phyloP scores from a whole-genome alignment of 768 basidiomycete species.

The Agaricus blazei region DNA sequence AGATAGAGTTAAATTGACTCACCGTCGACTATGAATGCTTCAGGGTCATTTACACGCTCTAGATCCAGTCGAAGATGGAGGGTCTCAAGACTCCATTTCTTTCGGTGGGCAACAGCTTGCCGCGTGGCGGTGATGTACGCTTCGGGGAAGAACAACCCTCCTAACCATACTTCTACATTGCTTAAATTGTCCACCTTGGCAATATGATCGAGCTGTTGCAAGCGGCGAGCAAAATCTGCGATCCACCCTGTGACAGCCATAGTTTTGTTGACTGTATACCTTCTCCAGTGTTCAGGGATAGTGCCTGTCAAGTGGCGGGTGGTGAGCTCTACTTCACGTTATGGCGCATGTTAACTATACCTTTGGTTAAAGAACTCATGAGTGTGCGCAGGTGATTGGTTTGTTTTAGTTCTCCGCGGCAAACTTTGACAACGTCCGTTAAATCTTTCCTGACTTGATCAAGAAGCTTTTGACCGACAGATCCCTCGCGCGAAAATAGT shows the following conservation, averaged over 20 bases:
- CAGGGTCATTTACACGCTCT: constrained; percentile 71
- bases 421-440: constrained; percentile 74
- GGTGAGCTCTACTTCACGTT: background rate
- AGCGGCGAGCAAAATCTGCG: constrained; percentile 69
- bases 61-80: constrained; percentile 76
- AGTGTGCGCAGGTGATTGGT: constrained; percentile 93
- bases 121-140: constrained; percentile 95
- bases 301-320: constrained; percentile 47
- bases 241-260: constrained; percentile 88
- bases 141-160: constrained; percentile 93
- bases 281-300: constrained; percentile 83
- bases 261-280: constrained; percentile 80
- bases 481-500: constrained; percentile 84
- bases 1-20: constrained; percentile 20
- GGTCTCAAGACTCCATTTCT: constrained; percentile 91
- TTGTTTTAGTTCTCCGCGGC: constrained; percentile 85
- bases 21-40: constrained; percentile 88
- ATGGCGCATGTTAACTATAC: constrained; percentile 29
- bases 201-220: constrained; percentile 79
- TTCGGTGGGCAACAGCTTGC: constrained; percentile 91
- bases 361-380: constrained; percentile 88
- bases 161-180: constrained; percentile 84
- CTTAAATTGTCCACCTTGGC: constrained; percentile 56
- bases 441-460: constrained; percentile 78
- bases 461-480: constrained; percentile 76